These are phyloP conservation scores for Oryza brachyantha DNA, from an alignment of 176 grass and related monocot species.

Conservation along the genomic window DNA sequence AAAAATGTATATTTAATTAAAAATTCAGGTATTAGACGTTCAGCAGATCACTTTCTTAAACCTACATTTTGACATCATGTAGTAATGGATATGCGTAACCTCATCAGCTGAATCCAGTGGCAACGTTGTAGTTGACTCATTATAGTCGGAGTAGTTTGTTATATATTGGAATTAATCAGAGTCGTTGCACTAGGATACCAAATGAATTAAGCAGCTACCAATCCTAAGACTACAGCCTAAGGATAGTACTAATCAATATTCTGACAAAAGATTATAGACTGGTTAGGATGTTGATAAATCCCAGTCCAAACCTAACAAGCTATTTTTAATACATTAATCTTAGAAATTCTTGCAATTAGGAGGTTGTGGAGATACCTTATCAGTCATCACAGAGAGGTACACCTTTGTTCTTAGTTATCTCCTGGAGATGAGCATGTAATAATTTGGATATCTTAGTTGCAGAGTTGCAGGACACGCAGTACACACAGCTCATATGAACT, in stretches of 20 bases:
- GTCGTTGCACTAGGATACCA: neutral
- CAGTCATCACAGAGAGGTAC: constrained; percentile 2
- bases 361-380: constrained; percentile 15
- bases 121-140: neutral
- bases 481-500: constrained; percentile 41
- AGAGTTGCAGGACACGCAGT: neutral
- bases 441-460: constrained; percentile 10
- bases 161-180: neutral
- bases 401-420: neutral
- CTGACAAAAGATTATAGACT: neutral
- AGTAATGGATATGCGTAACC: neutral
- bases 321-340: constrained; percentile 1
- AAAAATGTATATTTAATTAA: neutral
- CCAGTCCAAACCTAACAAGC: constrained; percentile 29
- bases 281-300: constrained; percentile 18
- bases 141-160: neutral
- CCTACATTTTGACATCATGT: neutral
- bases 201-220: constrained; percentile 14
- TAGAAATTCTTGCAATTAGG: constrained; percentile 28
- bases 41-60: neutral
- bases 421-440: constrained; percentile 18
- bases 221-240: constrained; percentile 10
- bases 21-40: neutral
- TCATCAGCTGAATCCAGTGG: constrained; percentile 2
- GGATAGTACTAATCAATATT: neutral